Evolutionary conservation across 108 stramenopile species (phyloP).

Genomic region (Discostella stelligeroides): DNA sequence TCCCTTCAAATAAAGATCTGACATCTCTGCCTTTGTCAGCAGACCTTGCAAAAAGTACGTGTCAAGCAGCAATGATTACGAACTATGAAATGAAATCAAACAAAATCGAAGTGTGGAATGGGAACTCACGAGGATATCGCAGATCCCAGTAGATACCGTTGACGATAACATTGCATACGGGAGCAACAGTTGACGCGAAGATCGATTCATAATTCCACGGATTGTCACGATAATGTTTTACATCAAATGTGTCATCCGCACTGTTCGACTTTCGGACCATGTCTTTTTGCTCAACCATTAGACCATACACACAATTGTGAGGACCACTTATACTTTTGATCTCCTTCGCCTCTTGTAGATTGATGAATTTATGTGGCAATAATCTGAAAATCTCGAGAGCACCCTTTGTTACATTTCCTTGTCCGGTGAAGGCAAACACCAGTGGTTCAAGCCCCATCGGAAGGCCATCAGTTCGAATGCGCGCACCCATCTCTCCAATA

Average conservation of each 20-base stretch:
- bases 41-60: conserved; percentile 49
- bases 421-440: conserved; percentile 75
- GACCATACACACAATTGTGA: conserved; percentile 59
- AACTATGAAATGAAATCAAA: neutral
- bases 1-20: conserved; percentile 41
- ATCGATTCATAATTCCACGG: conserved; percentile 67
- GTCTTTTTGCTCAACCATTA: conserved; percentile 56
- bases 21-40: conserved; percentile 68
- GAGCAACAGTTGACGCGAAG: conserved; percentile 69
- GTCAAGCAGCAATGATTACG: neutral
- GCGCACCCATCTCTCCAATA: conserved; percentile 52
- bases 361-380: conserved; percentile 80
- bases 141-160: conserved; percentile 90
- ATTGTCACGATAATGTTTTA: conserved; percentile 65
- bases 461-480: conserved; percentile 58
- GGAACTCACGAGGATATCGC: conserved; percentile 65
- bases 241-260: conserved; percentile 48
- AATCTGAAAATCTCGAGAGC: conserved; percentile 74
- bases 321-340: conserved; percentile 42
- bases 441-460: conserved; percentile 60
- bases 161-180: conserved; percentile 67
- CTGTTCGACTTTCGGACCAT: conserved; percentile 34
- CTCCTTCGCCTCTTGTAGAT: conserved; percentile 62
- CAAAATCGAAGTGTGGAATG: too few species aligned
- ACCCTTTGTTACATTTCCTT: conserved; percentile 78